Percentiles rank a stretch among this genome's conserved stretches.
These are phyloP conservation scores for Novakomyces olei DNA, from an alignment of 805 yeast species.

Conservation along the genomic window DNA sequence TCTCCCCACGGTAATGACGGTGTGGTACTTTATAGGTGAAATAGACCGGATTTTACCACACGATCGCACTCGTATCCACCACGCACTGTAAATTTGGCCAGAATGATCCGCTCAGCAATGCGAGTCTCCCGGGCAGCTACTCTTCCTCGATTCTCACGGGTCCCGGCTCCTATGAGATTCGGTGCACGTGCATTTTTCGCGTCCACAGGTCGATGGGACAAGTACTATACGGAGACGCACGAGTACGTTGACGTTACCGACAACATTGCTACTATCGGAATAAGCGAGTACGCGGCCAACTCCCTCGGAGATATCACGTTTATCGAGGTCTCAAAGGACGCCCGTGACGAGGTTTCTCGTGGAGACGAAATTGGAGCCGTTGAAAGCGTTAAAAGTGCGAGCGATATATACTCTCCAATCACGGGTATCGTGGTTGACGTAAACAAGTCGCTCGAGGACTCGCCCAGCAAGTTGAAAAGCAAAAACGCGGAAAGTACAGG, in stretches of 20 bases:
- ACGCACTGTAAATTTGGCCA: too few relatives aligned
- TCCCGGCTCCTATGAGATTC: too few relatives aligned
- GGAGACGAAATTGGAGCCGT: slow-evolving; percentile 84
- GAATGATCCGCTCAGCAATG: too few relatives aligned
- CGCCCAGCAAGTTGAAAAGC: slow-evolving; percentile 68
- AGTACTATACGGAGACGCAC: neutral
- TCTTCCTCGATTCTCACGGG: too few relatives aligned
- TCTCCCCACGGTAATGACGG: too few relatives aligned
- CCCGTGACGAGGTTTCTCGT: slow-evolving; percentile 33
- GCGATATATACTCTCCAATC: slow-evolving; percentile 79
- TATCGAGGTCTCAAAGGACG: slow-evolving; percentile 73
- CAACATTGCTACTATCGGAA: slow-evolving; percentile 29
- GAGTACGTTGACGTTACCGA: slow-evolving; percentile 1
- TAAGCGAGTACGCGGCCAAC: slow-evolving; percentile 84
- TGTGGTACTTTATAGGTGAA: too few relatives aligned
- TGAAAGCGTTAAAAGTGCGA: slow-evolving; percentile 83
- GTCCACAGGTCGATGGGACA: too few relatives aligned
- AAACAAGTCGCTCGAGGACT: slow-evolving; percentile 40
- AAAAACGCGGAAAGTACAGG: too few relatives aligned
- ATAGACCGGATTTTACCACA: too few relatives aligned
- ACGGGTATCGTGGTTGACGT: slow-evolving; percentile 52
- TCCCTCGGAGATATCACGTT: slow-evolving; percentile 93
- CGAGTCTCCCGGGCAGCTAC: too few relatives aligned
- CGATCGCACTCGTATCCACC: too few relatives aligned
- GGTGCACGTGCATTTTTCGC: too few relatives aligned